phyloP scores from a whole-genome alignment of 176 grass and related monocot species.

The Elymus sibiricus region DNA sequence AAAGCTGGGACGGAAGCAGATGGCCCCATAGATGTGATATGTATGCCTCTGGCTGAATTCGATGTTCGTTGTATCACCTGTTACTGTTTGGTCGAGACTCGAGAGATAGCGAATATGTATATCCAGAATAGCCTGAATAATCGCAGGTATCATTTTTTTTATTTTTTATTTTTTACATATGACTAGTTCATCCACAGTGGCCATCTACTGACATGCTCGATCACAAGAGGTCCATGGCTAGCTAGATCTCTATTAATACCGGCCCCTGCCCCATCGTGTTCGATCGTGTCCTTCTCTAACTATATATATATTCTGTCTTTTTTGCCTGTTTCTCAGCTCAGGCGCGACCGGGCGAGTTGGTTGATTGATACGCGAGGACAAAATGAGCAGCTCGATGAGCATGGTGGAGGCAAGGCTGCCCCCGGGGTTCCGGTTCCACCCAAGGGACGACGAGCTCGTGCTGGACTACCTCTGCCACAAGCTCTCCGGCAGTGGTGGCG shows the following conservation, averaged over 20 bases:
- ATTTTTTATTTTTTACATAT: too few relatives aligned
- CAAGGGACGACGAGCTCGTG: constrained; percentile 72
- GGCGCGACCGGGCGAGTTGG: not conserved
- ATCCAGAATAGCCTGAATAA: too few relatives aligned
- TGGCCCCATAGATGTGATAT: too few relatives aligned
- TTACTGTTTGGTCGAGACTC: not conserved
- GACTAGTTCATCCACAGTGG: constrained; percentile 6
- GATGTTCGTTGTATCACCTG: not conserved
- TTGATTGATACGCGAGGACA: too few relatives aligned
- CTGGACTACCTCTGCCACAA: constrained; percentile 81
- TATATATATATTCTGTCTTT: not conserved
- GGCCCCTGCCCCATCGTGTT: not conserved
- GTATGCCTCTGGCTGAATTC: too few relatives aligned
- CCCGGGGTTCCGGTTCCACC: constrained; percentile 92
- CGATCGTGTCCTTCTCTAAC: not conserved
- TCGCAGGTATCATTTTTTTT: too few relatives aligned
- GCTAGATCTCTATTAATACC: constrained; percentile 39
- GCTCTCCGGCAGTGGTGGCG: constrained; percentile 22
- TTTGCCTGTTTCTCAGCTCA: not conserved
- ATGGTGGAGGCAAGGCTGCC: constrained; percentile 79
- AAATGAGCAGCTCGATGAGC: constrained; percentile 76
- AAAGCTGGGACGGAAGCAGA: too few relatives aligned
- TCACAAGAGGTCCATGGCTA: not conserved
- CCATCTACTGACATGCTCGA: not conserved
- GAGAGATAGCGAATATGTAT: not conserved